A percentile compares a stretch with the other conserved stretches of the same genome.
phyloP scores from a whole-genome alignment of 2,329 filamentous ascomycete species.

The Tolypocladium amazonense region DNA sequence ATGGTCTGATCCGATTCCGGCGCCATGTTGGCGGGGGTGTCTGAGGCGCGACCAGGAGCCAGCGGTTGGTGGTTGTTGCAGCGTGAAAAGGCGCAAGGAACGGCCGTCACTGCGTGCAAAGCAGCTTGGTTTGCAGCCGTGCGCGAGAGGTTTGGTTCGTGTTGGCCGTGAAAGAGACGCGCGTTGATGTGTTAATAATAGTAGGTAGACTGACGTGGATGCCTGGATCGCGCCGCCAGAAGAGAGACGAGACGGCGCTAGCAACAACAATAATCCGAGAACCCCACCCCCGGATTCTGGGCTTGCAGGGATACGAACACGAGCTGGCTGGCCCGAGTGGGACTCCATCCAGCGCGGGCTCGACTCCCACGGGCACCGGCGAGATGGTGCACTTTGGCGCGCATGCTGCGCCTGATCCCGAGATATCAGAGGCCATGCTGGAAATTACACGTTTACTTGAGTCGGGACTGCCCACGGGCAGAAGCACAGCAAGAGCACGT shows the following conservation, averaged over 20 bases:
- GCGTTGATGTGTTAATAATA: not conserved
- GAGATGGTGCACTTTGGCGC: no score
- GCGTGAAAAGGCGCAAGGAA: not conserved
- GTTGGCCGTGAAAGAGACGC: not conserved
- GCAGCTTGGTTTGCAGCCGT: not conserved
- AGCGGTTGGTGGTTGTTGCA: not conserved
- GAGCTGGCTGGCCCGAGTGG: not conserved
- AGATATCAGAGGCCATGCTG: no score
- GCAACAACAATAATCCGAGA: conserved; percentile 5
- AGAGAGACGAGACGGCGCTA: not conserved
- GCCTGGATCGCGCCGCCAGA: not conserved
- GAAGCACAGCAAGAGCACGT: no score
- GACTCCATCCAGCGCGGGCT: no score
- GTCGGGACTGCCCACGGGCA: no score
- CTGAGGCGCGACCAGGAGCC: not conserved
- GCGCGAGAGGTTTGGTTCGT: not conserved
- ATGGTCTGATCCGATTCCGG: conserved; percentile 41
- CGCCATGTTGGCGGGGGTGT: conserved; percentile 1
- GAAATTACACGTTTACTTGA: no score
- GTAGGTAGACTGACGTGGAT: not conserved
- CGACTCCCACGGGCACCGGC: no score
- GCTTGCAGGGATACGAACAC: not conserved
- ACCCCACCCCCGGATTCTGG: conserved; percentile 1
- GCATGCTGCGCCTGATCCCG: no score
- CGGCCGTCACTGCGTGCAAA: not conserved